Conservation (phyloP, 352 stramenopile genomes). For the Globisporangium ultimum region DNA sequence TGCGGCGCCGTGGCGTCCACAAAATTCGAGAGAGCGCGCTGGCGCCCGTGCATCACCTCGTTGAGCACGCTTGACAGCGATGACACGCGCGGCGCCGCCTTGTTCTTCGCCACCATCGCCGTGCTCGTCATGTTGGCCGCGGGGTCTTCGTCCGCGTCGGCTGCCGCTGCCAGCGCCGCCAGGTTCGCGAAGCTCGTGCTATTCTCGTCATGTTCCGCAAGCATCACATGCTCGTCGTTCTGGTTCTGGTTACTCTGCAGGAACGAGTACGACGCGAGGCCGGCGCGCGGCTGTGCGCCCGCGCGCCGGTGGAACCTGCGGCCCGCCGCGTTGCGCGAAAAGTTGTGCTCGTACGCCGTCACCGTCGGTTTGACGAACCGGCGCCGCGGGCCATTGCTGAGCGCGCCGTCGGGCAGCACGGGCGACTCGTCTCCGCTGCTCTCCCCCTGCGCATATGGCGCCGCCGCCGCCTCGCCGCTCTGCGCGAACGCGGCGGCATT, state of each 20-base stretch:
- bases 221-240: too few relatives aligned
- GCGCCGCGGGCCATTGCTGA: constrained; percentile 19
- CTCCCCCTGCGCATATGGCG: too few relatives aligned
- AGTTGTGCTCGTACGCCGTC: constrained; percentile 45
- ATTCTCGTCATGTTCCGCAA: neutral
- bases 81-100: constrained; percentile 23
- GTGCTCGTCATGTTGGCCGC: neutral
- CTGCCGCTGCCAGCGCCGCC: constrained; percentile 1
- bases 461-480: neutral
- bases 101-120: constrained; percentile 1
- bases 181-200: constrained; percentile 7
- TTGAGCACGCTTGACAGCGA: constrained; percentile 48
- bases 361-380: constrained; percentile 49
- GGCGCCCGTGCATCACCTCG: constrained; percentile 42
- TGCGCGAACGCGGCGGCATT: too few relatives aligned
- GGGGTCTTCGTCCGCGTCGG: neutral
- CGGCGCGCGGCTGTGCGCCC: constrained; percentile 6
- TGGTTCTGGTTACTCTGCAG: neutral
- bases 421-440: neutral
- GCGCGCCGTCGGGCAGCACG: neutral
- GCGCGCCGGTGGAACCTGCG: constrained; percentile 7
- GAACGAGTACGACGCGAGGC: constrained; percentile 16
- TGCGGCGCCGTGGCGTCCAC: constrained; percentile 36
- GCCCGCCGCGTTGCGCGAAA: constrained; percentile 25
- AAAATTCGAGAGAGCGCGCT: constrained; percentile 35